phyloP scores from a whole-genome alignment of 2,329 filamentous ascomycete genomes.

The Trichophyton schoenleinii region DNA sequence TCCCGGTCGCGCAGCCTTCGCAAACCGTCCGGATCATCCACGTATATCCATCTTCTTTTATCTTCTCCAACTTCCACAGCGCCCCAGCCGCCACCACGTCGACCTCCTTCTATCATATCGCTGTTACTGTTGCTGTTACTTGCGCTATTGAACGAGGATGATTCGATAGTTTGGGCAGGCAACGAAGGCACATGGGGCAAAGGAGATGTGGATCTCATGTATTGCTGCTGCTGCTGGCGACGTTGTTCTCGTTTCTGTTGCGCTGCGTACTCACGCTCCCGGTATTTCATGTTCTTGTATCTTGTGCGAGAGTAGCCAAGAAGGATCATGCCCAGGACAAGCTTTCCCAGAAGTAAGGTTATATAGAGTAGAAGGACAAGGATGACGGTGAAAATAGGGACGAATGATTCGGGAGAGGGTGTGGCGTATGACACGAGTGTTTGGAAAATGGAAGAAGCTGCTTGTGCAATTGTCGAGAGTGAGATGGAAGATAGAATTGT shows the following conservation, averaged over 20 bases:
- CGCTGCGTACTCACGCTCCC: slow-evolving; percentile 36
- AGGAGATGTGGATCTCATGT: slow-evolving; percentile 1
- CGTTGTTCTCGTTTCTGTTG: slow-evolving; percentile 5
- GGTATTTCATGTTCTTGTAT: slow-evolving; percentile 67
- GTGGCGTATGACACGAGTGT: slow-evolving; percentile 31
- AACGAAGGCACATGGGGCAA: background rate
- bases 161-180: slow-evolving; percentile 17
- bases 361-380: slow-evolving; percentile 79
- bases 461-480: slow-evolving; percentile 16
- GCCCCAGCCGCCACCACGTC: slow-evolving; percentile 67
- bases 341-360: slow-evolving; percentile 68
- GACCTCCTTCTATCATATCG: slow-evolving; percentile 57
- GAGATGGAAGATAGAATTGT: background rate
- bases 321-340: slow-evolving; percentile 77
- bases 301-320: slow-evolving; percentile 66
- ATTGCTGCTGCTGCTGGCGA: slow-evolving; percentile 3
- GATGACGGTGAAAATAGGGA: slow-evolving; percentile 51
- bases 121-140: slow-evolving; percentile 39
- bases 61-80: slow-evolving; percentile 83
- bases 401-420: slow-evolving; percentile 29
- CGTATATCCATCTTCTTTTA: slow-evolving; percentile 71
- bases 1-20: slow-evolving; percentile 51
- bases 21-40: slow-evolving; percentile 63
- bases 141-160: slow-evolving; percentile 13
- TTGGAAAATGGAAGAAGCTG: slow-evolving; percentile 23